Conservation (phyloP, 202 grass and related monocot species). For the Eragrostis tef region DNA sequence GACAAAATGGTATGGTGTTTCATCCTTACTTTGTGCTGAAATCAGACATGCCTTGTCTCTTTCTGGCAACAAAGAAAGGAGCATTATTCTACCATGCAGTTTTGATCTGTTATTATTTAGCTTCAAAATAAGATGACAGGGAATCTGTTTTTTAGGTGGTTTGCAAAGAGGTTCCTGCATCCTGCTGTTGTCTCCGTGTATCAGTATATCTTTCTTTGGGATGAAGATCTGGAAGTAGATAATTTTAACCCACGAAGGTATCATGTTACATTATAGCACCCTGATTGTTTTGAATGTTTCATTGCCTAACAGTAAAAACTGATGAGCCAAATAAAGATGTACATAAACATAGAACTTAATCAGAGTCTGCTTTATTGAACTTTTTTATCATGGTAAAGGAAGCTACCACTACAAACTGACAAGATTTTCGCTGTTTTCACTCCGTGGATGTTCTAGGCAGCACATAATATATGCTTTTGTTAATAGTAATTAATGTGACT, state of each 20-base stretch:
- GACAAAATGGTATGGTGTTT: conserved; percentile 76
- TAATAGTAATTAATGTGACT: conserved; percentile 3
- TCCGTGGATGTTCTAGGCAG: conserved; percentile 19
- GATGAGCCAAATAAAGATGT: conserved; percentile 10
- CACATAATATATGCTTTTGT: not conserved
- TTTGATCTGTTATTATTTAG: conserved; percentile 29
- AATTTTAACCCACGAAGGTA: conserved; percentile 86
- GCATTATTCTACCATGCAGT: not conserved
- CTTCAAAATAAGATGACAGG: conserved; percentile 34
- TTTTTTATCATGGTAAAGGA: conserved; percentile 35
- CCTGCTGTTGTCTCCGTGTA: conserved; percentile 80
- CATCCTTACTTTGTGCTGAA: conserved; percentile 24
- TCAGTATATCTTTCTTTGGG: conserved; percentile 91
- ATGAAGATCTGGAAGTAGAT: conserved; percentile 79
- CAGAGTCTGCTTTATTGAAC: not conserved
- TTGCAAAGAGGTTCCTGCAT: conserved; percentile 95
- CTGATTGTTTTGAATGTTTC: conserved; percentile 12
- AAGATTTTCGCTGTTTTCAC: conserved; percentile 24
- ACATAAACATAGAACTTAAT: conserved; percentile 10
- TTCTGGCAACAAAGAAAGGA: conserved; percentile 14
- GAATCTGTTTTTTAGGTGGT: conserved; percentile 71
- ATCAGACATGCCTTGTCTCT: conserved; percentile 16
- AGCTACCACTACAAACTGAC: conserved; percentile 37
- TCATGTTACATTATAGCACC: conserved; percentile 19
- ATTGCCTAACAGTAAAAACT: conserved; percentile 4